Evolutionary conservation across 1,284 basidiomycete genomes (phyloP).

Genomic region (Malassezia sympodialis): DNA sequence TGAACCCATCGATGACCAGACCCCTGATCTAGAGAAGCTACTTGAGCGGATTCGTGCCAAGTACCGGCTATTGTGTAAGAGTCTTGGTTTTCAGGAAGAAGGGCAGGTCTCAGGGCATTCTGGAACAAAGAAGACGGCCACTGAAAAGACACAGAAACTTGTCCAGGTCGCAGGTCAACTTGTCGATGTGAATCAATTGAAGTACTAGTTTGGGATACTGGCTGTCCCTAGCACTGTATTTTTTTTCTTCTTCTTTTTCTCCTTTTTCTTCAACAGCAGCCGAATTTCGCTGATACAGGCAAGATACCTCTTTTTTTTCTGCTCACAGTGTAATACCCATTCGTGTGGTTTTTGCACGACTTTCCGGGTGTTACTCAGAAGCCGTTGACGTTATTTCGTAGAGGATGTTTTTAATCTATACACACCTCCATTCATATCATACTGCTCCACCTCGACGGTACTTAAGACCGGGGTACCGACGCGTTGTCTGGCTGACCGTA

Average conservation of each 20-base stretch:
- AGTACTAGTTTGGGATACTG: not conserved
- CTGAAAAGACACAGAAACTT: not conserved
- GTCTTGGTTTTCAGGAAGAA: conserved; percentile 54
- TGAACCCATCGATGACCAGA: conserved; percentile 18
- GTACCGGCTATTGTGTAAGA: conserved; percentile 74
- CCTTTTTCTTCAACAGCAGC: not conserved
- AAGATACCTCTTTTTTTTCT: not conserved
- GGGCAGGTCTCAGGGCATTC: not conserved
- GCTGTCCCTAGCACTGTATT: not conserved
- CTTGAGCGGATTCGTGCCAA: conserved; percentile 75
- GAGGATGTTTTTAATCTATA: not conserved
- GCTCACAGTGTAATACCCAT: too few relatives aligned
- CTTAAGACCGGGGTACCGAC: not conserved
- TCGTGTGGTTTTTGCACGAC: too few relatives aligned
- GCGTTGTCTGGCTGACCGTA: not conserved
- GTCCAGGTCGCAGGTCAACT: conserved; percentile 7
- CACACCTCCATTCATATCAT: not conserved
- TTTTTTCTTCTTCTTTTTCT: not conserved
- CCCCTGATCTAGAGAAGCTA: conserved; percentile 59
- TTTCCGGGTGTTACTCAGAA: too few relatives aligned
- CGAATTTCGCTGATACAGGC: not conserved
- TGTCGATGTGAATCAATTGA: conserved; percentile 11
- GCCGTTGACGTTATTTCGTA: not conserved
- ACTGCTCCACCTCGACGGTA: not conserved
- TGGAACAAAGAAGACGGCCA: not conserved